Evolutionary conservation across 2,329 filamentous ascomycete species (phyloP).

Genomic region (Cryphonectria radicalis): DNA sequence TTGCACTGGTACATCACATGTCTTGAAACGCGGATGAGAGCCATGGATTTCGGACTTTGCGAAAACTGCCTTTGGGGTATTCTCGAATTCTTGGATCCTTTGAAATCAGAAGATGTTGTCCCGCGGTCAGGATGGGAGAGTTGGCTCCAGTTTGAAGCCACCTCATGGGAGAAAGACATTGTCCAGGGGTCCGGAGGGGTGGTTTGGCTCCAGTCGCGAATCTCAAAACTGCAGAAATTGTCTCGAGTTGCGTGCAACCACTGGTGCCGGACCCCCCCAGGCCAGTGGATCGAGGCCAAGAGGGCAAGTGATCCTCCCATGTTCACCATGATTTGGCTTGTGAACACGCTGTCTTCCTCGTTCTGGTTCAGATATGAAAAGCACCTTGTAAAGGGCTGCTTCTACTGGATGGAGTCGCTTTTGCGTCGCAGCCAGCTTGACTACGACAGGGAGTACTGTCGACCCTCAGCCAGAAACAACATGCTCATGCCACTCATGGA

Average conservation of each 20-base stretch:
- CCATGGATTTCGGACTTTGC: background rate
- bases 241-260: background rate
- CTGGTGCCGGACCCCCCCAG: background rate
- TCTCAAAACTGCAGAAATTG: background rate
- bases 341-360: background rate
- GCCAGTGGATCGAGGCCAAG: background rate
- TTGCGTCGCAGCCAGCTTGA: background rate
- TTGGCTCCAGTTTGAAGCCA: no score
- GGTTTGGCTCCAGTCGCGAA: background rate
- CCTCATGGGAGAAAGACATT: no score
- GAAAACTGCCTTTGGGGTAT: background rate
- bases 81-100: background rate
- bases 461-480: background rate
- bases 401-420: background rate
- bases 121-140: background rate
- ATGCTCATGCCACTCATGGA: background rate
- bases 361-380: no score
- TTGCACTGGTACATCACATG: background rate
- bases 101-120: background rate
- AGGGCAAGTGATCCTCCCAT: background rate
- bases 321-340: background rate
- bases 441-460: background rate
- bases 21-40: background rate
- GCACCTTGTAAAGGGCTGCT: no score
- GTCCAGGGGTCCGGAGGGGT: no score